phyloP scores from a whole-genome alignment of 345 rosid genomes.

The Iberis pinnata region DNA sequence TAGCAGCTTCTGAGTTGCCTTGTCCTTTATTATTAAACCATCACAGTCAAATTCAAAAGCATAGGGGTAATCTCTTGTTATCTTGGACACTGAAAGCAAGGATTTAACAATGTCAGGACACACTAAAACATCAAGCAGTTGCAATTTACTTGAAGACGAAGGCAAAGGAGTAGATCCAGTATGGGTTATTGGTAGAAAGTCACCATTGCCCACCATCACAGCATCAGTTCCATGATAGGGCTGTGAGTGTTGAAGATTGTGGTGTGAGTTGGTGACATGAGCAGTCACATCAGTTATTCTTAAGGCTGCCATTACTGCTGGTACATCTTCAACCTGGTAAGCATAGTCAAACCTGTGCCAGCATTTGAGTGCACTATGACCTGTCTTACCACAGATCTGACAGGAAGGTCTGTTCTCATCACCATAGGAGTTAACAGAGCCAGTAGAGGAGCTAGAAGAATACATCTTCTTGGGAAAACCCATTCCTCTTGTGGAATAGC shows the following conservation, averaged over 20 bases:
- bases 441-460: too few relatives aligned
- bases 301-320: too few relatives aligned
- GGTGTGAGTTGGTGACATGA: too few relatives aligned
- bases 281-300: too few relatives aligned
- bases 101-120: neutral
- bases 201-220: neutral
- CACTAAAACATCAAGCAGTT: neutral
- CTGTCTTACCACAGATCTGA: too few relatives aligned
- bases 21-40: neutral
- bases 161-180: neutral
- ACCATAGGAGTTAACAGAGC: too few relatives aligned
- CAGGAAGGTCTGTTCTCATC: too few relatives aligned
- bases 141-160: neutral
- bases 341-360: too few relatives aligned
- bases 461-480: too few relatives aligned
- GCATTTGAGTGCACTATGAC: too few relatives aligned
- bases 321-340: too few relatives aligned
- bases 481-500: too few relatives aligned
- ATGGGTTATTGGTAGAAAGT: neutral
- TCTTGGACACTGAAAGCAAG: neutral
- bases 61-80: neutral
- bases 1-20: neutral
- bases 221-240: neutral
- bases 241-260: neutral
- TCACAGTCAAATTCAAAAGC: neutral